Evolutionary conservation across 352 stramenopile species (phyloP), one percentile per base, ranked within the genome.

Genomic region (Phytopythium helicoides): DNA sequence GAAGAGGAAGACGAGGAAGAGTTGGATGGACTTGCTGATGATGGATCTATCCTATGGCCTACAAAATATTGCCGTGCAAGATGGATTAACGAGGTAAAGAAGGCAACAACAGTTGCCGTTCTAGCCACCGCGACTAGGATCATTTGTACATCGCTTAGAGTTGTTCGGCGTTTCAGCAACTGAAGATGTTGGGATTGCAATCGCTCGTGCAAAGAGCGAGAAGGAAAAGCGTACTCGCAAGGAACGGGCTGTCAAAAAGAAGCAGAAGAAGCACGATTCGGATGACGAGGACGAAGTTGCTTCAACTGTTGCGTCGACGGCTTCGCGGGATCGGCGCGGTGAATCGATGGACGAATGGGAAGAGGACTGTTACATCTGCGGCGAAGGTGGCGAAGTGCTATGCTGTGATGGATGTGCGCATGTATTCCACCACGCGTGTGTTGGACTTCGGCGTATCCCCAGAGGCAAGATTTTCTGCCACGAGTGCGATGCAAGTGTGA

Each of bases 341-440:
- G 74, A 87, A 33, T 86, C 75, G 11, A 78, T 78, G 28, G 82
- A 91, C 47, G 85, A 92, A 42, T 96, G 87, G 87, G 82, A 95
- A 61, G 81, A 92, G 47, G 79, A 94, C 61, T 98, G 95, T 46
- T 86, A 87, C 53, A 71, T 95, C 33, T 98, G 95, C 58, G 70
- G 59, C 4, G 84, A 88, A 58, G 78, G 77, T 25, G 91, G 90
- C 23, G 82, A 95, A 57, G 35, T 97, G 18, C 57, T 97, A 22
- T 95, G 84, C 52, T 98, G 95, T 52, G 88, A 95, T 39, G 87
- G 83, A 25, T 98, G 95, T 54, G 89, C 88, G 10, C 74, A 89
- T 33, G 82, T 95, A 9, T 98, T 97, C 66, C 95, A 98, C 61
- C 71, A 81, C 35, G 71, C 84, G 16, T 98, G 94, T 47, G 68